phyloP scores from a whole-genome alignment of 345 rosid species.

The Aethionema arabicum region DNA sequence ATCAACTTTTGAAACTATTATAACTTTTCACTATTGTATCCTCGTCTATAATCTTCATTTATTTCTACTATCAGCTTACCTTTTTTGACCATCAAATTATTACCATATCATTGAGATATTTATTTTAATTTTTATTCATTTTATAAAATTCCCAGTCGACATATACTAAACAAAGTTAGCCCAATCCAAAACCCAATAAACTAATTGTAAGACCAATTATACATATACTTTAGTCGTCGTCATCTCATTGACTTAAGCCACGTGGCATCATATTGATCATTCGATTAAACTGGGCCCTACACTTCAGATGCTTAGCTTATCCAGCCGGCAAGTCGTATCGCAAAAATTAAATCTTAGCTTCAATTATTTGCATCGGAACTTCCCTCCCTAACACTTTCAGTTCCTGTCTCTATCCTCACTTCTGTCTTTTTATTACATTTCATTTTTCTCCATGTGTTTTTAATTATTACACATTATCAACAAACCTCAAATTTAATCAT shows the following conservation, averaged over 20 bases:
- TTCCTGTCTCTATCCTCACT: conserved; percentile 31
- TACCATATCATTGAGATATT: too few relatives aligned
- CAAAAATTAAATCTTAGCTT: conserved; percentile 36
- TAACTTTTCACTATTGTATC: too few relatives aligned
- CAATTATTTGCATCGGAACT: conserved; percentile 40
- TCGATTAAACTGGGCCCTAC: background rate
- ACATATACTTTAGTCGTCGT: too few relatives aligned
- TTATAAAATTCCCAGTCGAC: background rate
- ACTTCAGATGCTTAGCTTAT: conserved; percentile 23
- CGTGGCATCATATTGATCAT: conserved; percentile 31
- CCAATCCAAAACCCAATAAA: conserved; percentile 6
- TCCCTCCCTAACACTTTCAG: conserved; percentile 29
- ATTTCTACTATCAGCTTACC: too few relatives aligned
- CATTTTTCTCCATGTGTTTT: conserved; percentile 18
- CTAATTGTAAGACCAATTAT: background rate
- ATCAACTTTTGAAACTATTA: too few relatives aligned
- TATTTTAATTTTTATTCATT: too few relatives aligned
- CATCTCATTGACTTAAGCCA: conserved; percentile 2
- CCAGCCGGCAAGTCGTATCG: conserved; percentile 40
- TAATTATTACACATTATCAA: too few relatives aligned
- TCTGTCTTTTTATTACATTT: conserved; percentile 21
- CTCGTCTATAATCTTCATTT: too few relatives aligned
- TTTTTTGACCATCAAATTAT: too few relatives aligned
- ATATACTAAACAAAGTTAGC: background rate
- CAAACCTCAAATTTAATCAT: too few relatives aligned